Base-by-base conservation (phyloP, 2,329 filamentous ascomycete genomes). In the Aspergillus sojae region DNA sequence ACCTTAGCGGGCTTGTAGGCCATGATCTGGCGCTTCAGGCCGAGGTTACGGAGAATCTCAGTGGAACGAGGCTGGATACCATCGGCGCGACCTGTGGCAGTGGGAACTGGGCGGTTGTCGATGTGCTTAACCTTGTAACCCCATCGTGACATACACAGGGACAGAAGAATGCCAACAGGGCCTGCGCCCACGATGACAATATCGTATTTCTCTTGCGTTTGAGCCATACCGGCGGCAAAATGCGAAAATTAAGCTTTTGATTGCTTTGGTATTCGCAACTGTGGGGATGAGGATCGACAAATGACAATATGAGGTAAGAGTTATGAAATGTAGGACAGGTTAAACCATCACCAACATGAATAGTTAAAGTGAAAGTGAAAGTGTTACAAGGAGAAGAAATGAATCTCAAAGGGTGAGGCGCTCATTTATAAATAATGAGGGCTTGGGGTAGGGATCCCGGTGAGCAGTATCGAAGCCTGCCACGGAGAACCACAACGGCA, bases 111-210 rank as follows among this genome's bases (percentile, higher is more conserved):
- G 63, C 93, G 86, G 79, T 96, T 96, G 80, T 97, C 94, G 74
- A 97, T 93, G 80, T 97, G 93, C 83, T 94, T 96, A 78, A 97
- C 92, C 77, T 88, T 93, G 84, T 97, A 97, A 23, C 94, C 94
- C 92, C 93, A 97, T 81, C 93, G 86, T 65, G 92, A 91, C 65
- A 97, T 86, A 75, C 91, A 94, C 34, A 93, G 93, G 10, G 93
- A 95, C 28, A 97, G 85, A 80, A 96, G 89, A 62, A 97, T 86
- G 61, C 94, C 94, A 46, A 94, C 93, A 4, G 94, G 94, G 19
- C 94, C 94, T 61, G 94, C 94, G 67, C 94, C 94, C 61, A 97
- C 85, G 69, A 97, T 93, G 70, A 97, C 93, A 57, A 86, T 85
- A 72, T 91, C 89, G 78, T 88, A 89, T 60, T 85, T 82, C 71